Conservation (phyloP, 83 land plant genomes). For the Thuja plicata region DNA sequence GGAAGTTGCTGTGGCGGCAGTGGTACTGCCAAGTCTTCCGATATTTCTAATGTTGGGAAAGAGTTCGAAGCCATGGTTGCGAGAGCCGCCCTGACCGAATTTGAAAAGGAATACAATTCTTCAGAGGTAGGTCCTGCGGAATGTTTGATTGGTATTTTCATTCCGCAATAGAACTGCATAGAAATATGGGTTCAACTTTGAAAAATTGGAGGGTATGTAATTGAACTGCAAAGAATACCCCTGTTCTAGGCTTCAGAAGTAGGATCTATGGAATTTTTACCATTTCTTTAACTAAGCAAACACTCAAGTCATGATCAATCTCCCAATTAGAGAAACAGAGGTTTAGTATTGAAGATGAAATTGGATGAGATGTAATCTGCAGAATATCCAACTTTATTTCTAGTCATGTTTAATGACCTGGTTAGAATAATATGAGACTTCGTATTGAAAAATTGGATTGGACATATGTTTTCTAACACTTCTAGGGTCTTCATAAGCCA, state of each 20-base stretch:
- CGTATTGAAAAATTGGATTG: not conserved
- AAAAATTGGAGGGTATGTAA: no score
- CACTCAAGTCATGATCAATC: no score
- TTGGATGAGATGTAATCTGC: no score
- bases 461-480: not conserved
- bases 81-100: conserved; percentile 23
- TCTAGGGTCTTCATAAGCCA: not conserved
- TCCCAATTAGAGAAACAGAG: no score
- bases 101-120: conserved; percentile 28
- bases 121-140: conserved; percentile 22
- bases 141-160: not conserved
- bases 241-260: no score
- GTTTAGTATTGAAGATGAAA: no score
- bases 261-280: no score
- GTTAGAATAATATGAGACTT: not conserved
- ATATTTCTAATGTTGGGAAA: conserved; percentile 24
- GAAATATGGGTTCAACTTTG: no score
- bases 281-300: no score
- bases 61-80: conserved; percentile 35
- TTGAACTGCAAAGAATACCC: no score
- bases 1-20: conserved; percentile 39
- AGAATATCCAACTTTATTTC: not conserved
- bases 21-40: conserved; percentile 16
- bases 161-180: not conserved
- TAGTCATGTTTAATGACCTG: not conserved